These are phyloP conservation scores for Penicillium chermesinum DNA, from an alignment of 495 filamentous ascomycete species.

Conservation along the genomic window DNA sequence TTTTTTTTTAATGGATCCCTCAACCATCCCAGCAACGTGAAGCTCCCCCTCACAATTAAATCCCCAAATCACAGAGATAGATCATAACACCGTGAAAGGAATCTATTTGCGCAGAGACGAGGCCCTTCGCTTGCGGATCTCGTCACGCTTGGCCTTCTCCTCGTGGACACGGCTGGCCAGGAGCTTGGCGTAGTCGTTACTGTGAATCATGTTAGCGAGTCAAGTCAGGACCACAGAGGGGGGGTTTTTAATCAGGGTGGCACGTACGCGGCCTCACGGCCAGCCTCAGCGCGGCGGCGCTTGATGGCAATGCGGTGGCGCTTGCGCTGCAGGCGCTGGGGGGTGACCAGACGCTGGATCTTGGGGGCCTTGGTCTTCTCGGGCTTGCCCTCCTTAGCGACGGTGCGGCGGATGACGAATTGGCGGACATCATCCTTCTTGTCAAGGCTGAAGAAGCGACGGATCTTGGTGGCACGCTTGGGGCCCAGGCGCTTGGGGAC, in stretches of 20 bases:
- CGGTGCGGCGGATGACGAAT: conserved; percentile 98
- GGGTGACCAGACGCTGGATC: conserved; percentile 98
- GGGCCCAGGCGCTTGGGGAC: conserved; percentile 97
- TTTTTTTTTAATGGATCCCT: conserved; percentile 22
- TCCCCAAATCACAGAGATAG: conserved; percentile 32
- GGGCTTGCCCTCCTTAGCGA: conserved; percentile 95
- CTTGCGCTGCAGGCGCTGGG: conserved; percentile 99
- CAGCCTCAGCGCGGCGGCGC: conserved; percentile 88
- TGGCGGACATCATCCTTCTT: conserved; percentile 99
- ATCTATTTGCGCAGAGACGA: conserved; percentile 92
- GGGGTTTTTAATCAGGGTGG: neutral
- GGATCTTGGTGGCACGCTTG: conserved; percentile 99
- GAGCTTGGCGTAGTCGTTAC: conserved; percentile 87
- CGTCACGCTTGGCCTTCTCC: conserved; percentile 84
- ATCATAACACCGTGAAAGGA: conserved; percentile 23
- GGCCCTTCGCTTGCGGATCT: conserved; percentile 90
- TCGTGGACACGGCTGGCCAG: conserved; percentile 92
- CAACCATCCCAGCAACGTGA: conserved; percentile 22
- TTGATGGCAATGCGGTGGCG: conserved; percentile 94
- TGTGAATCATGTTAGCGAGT: conserved; percentile 37
- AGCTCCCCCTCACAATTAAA: conserved; percentile 34
- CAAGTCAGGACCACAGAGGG: no score
- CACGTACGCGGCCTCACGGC: conserved; percentile 98
- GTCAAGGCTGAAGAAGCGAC: conserved; percentile 95
- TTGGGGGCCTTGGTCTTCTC: conserved; percentile 98